Evolutionary conservation across 2,329 filamentous ascomycete genomes (phyloP), one percentile per base, ranked within the genome.

Genomic region (Pyrenochaeta sp.): DNA sequence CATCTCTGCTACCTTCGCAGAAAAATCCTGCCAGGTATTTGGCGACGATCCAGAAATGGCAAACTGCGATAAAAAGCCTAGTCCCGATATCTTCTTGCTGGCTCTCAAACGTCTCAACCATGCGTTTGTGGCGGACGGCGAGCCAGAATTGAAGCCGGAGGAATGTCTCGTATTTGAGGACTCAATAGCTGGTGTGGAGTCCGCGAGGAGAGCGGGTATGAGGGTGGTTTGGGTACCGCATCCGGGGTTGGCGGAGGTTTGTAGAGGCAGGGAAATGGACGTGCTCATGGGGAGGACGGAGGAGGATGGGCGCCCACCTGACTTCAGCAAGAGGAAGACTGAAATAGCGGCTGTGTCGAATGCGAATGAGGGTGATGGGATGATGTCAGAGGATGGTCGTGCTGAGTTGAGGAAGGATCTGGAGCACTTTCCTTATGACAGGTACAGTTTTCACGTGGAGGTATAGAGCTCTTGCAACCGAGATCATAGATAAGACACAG

Each of bases 131-230:
- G 47, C 60, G 30, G 8, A 7, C n/a, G 12, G 68, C 12, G 60
- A 56, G 40, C 22, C 37, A 2, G 39, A 49, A 2, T 46, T 70
- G 5, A 53, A 39, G 15, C 66, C 69, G 0, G 61, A 59, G 1
- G 73, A 77, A 60, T 76, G 72, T 65, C 62, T 77, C 32, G 73
- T 77, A 7, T 77, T 77, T 22, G 74, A 76, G 56, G 73, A 77
- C 65, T 74, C 69, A 7, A 56, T 75, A 28, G 64, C 61, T 46
- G 69, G 74, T 8, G 68, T 75, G 24, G 73, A 75, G 55, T 68
- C 75, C 45, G 69, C 58, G 50, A 74, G 72, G 56, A 52, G 71
- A 24, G 74, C 74, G 50, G 72, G 72, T 15, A 77, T 76, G 73
- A 71, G 74, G 51, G 74, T 76, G 48, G 47, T 75, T 50, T 75